phyloP scores from a whole-genome alignment of 352 stramenopile species.

The Phytophthora pistaciae region DNA sequence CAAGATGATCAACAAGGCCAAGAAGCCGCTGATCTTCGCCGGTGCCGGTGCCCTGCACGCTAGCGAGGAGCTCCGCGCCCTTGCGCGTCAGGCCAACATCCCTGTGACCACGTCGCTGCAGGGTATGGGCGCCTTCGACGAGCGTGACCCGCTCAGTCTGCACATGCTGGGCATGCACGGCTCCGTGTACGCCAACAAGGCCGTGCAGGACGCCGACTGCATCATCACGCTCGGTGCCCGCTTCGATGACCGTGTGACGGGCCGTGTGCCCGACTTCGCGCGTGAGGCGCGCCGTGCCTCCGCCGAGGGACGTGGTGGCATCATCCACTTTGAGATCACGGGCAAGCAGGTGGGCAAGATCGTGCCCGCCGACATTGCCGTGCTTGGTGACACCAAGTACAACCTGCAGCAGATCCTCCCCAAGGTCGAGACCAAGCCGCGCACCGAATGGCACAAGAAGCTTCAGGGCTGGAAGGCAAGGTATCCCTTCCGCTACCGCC shows the following conservation, averaged over 20 bases:
- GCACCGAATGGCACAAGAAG: slow-evolving; percentile 93
- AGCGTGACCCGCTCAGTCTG: slow-evolving; percentile 93
- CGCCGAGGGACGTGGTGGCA: slow-evolving; percentile 91
- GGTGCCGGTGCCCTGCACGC: slow-evolving; percentile 92
- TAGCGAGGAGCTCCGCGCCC: slow-evolving; percentile 89
- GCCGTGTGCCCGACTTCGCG: slow-evolving; percentile 93
- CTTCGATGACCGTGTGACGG: slow-evolving; percentile 97
- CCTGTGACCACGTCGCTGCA: slow-evolving; percentile 96
- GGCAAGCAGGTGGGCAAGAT: slow-evolving; percentile 90
- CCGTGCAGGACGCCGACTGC: slow-evolving; percentile 95
- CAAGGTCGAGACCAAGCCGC: slow-evolving; percentile 82
- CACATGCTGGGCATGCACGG: slow-evolving; percentile 98
- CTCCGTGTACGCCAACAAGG: slow-evolving; percentile 96
- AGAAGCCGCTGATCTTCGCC: slow-evolving; percentile 96
- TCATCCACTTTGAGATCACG: slow-evolving; percentile 97
- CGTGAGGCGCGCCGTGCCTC: slow-evolving; percentile 92
- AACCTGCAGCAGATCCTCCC: slow-evolving; percentile 93
- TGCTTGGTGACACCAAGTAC: slow-evolving; percentile 90
- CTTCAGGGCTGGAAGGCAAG: slow-evolving; percentile 91
- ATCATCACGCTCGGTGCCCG: slow-evolving; percentile 95
- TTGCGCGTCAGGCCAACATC: slow-evolving; percentile 95
- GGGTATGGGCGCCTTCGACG: slow-evolving; percentile 95
- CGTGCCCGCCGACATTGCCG: slow-evolving; percentile 80
- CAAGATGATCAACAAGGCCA: slow-evolving; percentile 94
- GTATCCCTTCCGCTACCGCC: slow-evolving; percentile 94